phyloP scores from a whole-genome alignment of 306 rosid species.

The Vigna nakashimae region DNA sequence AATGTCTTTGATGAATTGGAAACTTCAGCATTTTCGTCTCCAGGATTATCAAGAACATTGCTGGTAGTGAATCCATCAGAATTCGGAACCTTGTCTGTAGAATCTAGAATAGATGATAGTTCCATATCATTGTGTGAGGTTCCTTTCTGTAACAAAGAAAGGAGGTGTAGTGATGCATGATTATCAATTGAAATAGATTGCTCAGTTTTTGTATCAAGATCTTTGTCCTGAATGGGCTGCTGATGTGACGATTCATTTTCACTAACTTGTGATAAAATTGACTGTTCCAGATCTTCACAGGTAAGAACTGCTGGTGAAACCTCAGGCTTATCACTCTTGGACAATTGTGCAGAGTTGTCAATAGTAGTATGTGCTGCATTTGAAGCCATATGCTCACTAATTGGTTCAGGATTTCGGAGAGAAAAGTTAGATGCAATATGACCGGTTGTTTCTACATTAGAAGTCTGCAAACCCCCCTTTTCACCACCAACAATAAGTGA shows the following conservation, averaged over 20 bases:
- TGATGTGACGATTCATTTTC: slow-evolving; percentile 54
- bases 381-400: slow-evolving; percentile 49
- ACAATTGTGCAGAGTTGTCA: slow-evolving; percentile 54
- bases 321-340: slow-evolving; percentile 63
- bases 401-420: slow-evolving; percentile 57
- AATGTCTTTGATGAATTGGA: slow-evolving; percentile 64
- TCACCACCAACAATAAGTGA: slow-evolving; percentile 83
- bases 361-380: slow-evolving; percentile 46
- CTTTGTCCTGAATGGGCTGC: slow-evolving; percentile 53
- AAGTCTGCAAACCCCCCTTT: slow-evolving; percentile 57
- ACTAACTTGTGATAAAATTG: slow-evolving; percentile 75
- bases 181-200: slow-evolving; percentile 63
- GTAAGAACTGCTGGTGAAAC: slow-evolving; percentile 77
- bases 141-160: slow-evolving; percentile 86
- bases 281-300: slow-evolving; percentile 95
- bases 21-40: slow-evolving; percentile 59
- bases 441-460: slow-evolving; percentile 52
- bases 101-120: slow-evolving; percentile 49
- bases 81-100: slow-evolving; percentile 48
- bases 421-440: slow-evolving; percentile 53
- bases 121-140: slow-evolving; percentile 52
- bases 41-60: slow-evolving; percentile 49
- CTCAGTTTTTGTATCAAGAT: slow-evolving; percentile 56
- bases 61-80: slow-evolving; percentile 52
- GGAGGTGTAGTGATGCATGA: slow-evolving; percentile 84